Evolutionary conservation across 148 eudicot genomes (phyloP), one percentile per base, ranked within the genome.

Genomic region (Rhododendron griersonianum): DNA sequence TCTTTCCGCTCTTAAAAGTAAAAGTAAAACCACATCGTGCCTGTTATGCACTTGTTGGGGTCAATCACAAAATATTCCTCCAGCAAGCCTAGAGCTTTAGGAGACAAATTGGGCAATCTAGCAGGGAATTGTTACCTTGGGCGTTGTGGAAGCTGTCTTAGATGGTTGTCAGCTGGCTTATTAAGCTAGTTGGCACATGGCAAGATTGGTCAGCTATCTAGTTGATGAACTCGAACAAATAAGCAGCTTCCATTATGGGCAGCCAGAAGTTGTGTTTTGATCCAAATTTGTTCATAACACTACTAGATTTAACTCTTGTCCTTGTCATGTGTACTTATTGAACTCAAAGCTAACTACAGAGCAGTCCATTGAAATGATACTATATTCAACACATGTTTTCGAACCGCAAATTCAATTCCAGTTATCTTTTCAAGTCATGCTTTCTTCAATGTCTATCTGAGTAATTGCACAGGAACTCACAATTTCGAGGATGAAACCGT

Each of bases 61-160:
- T 96, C 99, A 92, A 95, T 92, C 51, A 94, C 89, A 18, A 95
- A 98, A 97, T 94, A 92, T 86, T 90, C 95, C 74, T 94, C 98
- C 53, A 95, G 91, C 84, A 95, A 93, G 92, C 93, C 98, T 71
- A 96, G 84, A 84, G 95, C 95, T 84, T 91, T 74, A 19, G 95
- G 89, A 86, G 98, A 93, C 83, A 89, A 90, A 81, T 91, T 92
- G 0, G 95, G 98, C 50, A 95, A 96, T 82, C 91, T 7, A 41
- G 45, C 45, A 41, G 95, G 86, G 87, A 95, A 93, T 44, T 89
- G 90, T 87, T 96, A 95, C 86, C 86, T 92, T 78, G 98, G 94
- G 84, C 88, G 92, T 78, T 89, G 94, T n/a, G 99, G 98, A 89
- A 96, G 96, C 88, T 92, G 95, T 88, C 89, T 92, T 28, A 95